Evolutionary conservation across 164 flowering plant genomes (phyloP), one percentile per base, ranked within the genome.

Genomic region (Dillenia suffruticosa): DNA sequence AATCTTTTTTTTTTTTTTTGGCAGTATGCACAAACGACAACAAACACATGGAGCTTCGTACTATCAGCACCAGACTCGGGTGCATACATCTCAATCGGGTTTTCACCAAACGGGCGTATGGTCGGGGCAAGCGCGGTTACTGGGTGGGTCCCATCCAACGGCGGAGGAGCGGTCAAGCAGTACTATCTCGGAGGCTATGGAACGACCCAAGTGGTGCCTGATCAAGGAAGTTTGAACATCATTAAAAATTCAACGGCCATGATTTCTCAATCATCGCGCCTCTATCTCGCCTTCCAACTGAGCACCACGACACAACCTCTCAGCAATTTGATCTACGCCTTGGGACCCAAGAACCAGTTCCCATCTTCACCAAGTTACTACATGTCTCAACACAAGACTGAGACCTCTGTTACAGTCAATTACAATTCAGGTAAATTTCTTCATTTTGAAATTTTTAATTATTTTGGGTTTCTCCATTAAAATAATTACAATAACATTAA

Each of bases 211-310:
- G 83, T 79, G 40, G 9, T 14, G 19, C 53, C 68, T 12, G 67
- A 80, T 63, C 64, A 67, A 54, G 80, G 81, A 5, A 58, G 61
- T 55, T 68, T 82, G 1, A 14, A 22, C 4, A 12, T 78, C 15
- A 17, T 68, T 2, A 49, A 22, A 14, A 68, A 70, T n/a, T 52
- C 74, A 3, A 17, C 80, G 8, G 4, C 54, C n/a, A 32, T 70
- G 8, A 12, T 63, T 2, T 52, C 68, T 0, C 69, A 57, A 12
- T 62, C 77, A 10, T 16, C 51, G 2, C 75, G 75, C 5, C n/a
- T 72, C 9, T 77, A 73, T 64, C n/a, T 82, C 63, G 74, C 68
- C 44, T 82, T 82, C 63, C 86, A 82, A 69, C 24, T 82, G 63
- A 61, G 26, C 26, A 67, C 63, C 59, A 19, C 14, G 43, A 12